A percentile compares a stretch with the other conserved stretches of the same genome.
phyloP scores from a whole-genome alignment of 2,329 filamentous ascomycete species.

The Fusarium liriodendri region DNA sequence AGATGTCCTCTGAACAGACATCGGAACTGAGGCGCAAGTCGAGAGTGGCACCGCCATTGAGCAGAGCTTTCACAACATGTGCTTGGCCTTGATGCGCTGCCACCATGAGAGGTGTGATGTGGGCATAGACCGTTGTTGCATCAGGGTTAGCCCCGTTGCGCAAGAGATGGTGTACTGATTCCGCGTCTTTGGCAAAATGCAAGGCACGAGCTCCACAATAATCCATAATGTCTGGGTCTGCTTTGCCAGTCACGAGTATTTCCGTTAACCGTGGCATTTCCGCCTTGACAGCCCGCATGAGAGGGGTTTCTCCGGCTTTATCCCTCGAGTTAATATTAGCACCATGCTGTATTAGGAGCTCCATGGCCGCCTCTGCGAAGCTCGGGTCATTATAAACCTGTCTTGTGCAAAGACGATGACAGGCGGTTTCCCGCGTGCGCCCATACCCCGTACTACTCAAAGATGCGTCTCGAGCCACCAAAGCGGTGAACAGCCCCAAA shows the following conservation, averaged over 20 bases:
- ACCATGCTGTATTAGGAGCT: neutral
- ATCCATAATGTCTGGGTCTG: neutral
- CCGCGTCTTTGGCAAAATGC: neutral
- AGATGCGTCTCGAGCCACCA: no score
- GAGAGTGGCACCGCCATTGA: neutral
- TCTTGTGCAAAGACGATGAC: neutral
- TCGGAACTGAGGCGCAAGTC: neutral
- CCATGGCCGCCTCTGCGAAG: neutral
- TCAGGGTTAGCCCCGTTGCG: neutral
- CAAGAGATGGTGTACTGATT: neutral
- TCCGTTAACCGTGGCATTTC: neutral
- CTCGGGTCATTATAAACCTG: no score
- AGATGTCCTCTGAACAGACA: no score
- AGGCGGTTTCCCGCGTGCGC: neutral
- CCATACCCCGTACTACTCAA: no score
- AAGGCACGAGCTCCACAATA: neutral
- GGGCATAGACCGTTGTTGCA: neutral
- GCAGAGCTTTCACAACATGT: neutral
- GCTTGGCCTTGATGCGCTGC: neutral
- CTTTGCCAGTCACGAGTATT: neutral
- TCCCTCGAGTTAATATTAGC: neutral
- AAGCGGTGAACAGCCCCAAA: neutral
- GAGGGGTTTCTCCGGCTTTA: neutral
- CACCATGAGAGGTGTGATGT: neutral
- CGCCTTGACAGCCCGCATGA: neutral